These are phyloP conservation scores for Scenedesmus sp. DNA, from an alignment of 163 green algal genomes.

Conservation along the genomic window DNA sequence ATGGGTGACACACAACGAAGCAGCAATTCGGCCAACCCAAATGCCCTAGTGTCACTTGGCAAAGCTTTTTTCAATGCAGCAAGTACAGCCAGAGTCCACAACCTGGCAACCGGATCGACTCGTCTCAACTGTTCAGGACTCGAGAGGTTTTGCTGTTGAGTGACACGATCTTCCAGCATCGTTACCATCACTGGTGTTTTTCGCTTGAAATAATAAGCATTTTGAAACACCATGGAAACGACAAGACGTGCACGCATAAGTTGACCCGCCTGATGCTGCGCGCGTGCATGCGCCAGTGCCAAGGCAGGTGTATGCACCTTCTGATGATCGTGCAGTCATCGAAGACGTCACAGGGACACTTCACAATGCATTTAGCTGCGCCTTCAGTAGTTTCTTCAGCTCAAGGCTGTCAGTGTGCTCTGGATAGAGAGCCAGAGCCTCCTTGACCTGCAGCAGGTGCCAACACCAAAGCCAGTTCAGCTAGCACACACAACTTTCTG, in stretches of 20 bases:
- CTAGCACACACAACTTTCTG: background rate
- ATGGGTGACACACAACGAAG: background rate
- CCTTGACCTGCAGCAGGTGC: constrained; percentile 56
- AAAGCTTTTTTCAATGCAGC: background rate
- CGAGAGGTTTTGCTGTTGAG: background rate
- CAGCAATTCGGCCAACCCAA: background rate
- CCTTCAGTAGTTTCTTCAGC: constrained; percentile 73
- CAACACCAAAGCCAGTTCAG: background rate
- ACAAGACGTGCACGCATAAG: too few species aligned
- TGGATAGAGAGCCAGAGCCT: constrained; percentile 72
- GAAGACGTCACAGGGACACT: too few species aligned
- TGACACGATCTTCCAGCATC: background rate
- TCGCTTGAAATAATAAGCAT: too few species aligned
- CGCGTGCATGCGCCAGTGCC: too few species aligned
- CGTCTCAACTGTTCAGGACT: background rate
- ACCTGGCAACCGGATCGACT: background rate
- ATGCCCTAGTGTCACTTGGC: background rate
- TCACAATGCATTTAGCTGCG: constrained; percentile 51
- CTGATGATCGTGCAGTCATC: too few species aligned
- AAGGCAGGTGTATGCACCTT: too few species aligned
- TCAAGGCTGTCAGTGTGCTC: constrained; percentile 81
- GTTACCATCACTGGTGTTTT: too few species aligned
- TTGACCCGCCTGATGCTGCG: too few species aligned
- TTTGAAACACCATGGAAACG: too few species aligned
- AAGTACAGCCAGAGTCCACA: background rate